Evolutionary conservation across 2,329 filamentous ascomycete genomes (phyloP), one percentile per base, ranked within the genome.

Genomic region (Acarospora socialis): DNA sequence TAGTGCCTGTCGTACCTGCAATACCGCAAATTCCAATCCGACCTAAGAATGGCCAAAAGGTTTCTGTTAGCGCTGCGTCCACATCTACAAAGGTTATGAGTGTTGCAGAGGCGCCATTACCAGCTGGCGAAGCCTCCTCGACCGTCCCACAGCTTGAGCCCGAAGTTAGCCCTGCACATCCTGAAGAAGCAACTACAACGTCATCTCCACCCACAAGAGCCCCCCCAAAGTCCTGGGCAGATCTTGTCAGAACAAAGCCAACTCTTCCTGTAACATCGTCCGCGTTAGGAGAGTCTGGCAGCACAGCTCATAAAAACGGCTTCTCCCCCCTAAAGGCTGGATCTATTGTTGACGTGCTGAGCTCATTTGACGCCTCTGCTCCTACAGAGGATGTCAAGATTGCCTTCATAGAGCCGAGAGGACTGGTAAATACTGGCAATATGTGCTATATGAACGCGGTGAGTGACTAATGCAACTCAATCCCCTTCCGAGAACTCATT

Each of bases 391-490:
- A 56, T 21, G 61, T 70, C 19, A 81, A 78, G 46, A 63, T 87
- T 43, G 66, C 79, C 12, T 94, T 94, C 49, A 67, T 98, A 30
- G 83, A 95, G 57, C 90, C 90, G 30, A 73, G 87, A 43, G 90
- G 90, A 29, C 69, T 98, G 49, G 81, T 93, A 44, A 98, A 98
- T 58, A 92, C 87, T 23, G 90, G 90, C 30, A 95, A 98, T 52
- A 92, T 95, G 81, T 98, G 90, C 59, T 98, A 98, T 60, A 95
- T 98, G 90, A 98, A 95, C 63, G 94, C 90, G 41, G 87, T 93
- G 67, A 60, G 81, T 61, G n/a, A 3, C 12, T 12, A 8, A 25
- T 15, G n/a, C n/a, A n/a, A n/a, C n/a, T n/a, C n/a, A n/a, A n/a
- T n/a, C n/a, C n/a, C 9, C 22, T 10, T 29, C 22, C 32, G 13